Conservation (phyloP, 2,329 filamentous ascomycete species). For the Nothophaeocryptopus gaeumannii region DNA sequence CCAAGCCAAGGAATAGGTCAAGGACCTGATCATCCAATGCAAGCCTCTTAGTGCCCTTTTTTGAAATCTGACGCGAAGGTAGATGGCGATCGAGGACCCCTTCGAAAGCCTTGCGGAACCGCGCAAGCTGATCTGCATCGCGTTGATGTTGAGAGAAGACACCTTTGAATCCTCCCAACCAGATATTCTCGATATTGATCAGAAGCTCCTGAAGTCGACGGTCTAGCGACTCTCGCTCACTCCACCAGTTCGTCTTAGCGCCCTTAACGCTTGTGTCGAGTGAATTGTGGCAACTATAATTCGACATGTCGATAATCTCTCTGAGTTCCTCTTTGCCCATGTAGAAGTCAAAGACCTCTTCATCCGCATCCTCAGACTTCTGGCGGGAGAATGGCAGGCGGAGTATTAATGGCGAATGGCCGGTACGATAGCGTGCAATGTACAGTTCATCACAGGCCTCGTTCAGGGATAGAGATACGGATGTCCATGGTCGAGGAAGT, state of each 20-base stretch:
- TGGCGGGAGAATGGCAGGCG: slow-evolving; percentile 81
- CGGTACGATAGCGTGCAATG: slow-evolving; percentile 77
- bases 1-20: slow-evolving; percentile 84
- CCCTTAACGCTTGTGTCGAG: slow-evolving; percentile 71
- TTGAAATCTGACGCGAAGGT: slow-evolving; percentile 68
- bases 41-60: slow-evolving; percentile 50
- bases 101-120: slow-evolving; percentile 76
- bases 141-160: slow-evolving; percentile 77
- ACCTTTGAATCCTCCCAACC: slow-evolving; percentile 91
- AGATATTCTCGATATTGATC: slow-evolving; percentile 82
- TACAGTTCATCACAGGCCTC: slow-evolving; percentile 81
- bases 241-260: slow-evolving; percentile 85
- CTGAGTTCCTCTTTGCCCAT: slow-evolving; percentile 75
- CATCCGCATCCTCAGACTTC: slow-evolving; percentile 73
- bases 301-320: slow-evolving; percentile 78
- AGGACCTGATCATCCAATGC: slow-evolving; percentile 66
- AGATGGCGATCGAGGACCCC: slow-evolving; percentile 78
- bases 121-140: slow-evolving; percentile 62
- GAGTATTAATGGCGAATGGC: slow-evolving; percentile 77
- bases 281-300: slow-evolving; percentile 74
- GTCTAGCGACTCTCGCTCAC: slow-evolving; percentile 77
- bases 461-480: slow-evolving; percentile 79
- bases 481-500: slow-evolving; percentile 78
- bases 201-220: slow-evolving; percentile 72
- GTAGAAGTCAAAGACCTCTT: slow-evolving; percentile 78